phyloP scores from a whole-genome alignment of 345 rosid species.

The Litchi chinensis region DNA sequence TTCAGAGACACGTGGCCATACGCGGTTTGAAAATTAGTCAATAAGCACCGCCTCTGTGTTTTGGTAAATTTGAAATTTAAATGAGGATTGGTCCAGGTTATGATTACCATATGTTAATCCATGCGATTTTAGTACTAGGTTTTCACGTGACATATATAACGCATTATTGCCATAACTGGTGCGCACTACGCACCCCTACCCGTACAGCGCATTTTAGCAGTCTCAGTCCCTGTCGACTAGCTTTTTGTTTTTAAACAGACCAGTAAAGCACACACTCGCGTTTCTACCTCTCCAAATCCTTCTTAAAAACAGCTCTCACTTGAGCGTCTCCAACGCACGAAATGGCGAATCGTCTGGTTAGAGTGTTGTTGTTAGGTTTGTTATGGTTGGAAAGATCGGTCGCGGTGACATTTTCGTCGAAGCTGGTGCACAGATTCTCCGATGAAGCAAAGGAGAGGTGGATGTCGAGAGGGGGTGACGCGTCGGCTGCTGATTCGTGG shows the following conservation, averaged over 20 bases:
- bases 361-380: background rate
- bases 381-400: slow-evolving; percentile 7
- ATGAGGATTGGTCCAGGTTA: background rate
- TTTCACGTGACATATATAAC: slow-evolving; percentile 16
- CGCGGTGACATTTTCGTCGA: slow-evolving; percentile 31
- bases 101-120: background rate
- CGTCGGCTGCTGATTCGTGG: slow-evolving; percentile 19
- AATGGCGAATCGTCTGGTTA: slow-evolving; percentile 7
- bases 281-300: background rate
- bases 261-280: background rate
- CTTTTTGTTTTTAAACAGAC: background rate
- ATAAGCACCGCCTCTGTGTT: background rate
- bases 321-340: background rate
- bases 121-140: background rate
- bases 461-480: slow-evolving; percentile 10
- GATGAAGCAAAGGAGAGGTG: slow-evolving; percentile 28
- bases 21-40: background rate
- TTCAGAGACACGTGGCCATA: background rate
- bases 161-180: background rate
- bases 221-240: background rate
- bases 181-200: slow-evolving; percentile 13
- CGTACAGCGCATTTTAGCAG: background rate
- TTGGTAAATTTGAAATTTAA: background rate
- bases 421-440: slow-evolving; percentile 31
- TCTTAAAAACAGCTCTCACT: background rate